Evolutionary conservation across 1,284 basidiomycete species (phyloP).

Genomic region (Marasmius fiardii): DNA sequence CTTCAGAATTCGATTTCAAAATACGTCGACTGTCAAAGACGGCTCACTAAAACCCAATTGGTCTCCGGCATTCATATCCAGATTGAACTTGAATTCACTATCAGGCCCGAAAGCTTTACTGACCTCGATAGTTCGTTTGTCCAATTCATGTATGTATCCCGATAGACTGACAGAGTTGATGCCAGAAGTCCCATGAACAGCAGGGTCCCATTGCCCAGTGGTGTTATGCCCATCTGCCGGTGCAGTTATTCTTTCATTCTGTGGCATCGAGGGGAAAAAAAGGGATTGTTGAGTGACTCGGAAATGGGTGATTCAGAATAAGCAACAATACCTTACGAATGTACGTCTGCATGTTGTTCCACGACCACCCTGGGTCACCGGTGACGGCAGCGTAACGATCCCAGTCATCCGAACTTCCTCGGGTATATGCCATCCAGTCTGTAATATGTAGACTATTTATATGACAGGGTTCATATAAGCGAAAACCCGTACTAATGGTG

Average conservation of each 20-base stretch:
- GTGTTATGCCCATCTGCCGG: constrained; percentile 22
- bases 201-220: constrained; percentile 16
- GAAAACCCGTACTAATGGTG: constrained; percentile 25
- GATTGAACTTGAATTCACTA: constrained; percentile 16
- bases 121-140: constrained; percentile 16
- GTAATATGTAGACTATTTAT: not conserved
- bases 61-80: constrained; percentile 23
- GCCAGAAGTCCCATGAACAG: constrained; percentile 17
- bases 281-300: not conserved
- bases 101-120: constrained; percentile 16
- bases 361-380: constrained; percentile 37
- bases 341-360: constrained; percentile 31
- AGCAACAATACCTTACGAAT: constrained; percentile 23
- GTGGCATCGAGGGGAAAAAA: too few species aligned
- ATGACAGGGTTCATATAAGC: not conserved
- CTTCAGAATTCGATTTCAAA: not conserved
- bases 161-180: constrained; percentile 19
- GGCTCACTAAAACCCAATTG: constrained; percentile 20
- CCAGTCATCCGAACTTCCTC: constrained; percentile 36
- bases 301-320: not conserved
- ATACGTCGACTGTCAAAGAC: not conserved
- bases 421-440: constrained; percentile 37
- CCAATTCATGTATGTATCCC: constrained; percentile 15
- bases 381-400: constrained; percentile 32
- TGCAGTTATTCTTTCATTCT: constrained; percentile 23